Percentiles rank a stretch among this genome's conserved stretches.
These are phyloP conservation scores for Acanthamoeba healyi DNA, from an alignment of 208 protist genomes.

Conservation along the genomic window DNA sequence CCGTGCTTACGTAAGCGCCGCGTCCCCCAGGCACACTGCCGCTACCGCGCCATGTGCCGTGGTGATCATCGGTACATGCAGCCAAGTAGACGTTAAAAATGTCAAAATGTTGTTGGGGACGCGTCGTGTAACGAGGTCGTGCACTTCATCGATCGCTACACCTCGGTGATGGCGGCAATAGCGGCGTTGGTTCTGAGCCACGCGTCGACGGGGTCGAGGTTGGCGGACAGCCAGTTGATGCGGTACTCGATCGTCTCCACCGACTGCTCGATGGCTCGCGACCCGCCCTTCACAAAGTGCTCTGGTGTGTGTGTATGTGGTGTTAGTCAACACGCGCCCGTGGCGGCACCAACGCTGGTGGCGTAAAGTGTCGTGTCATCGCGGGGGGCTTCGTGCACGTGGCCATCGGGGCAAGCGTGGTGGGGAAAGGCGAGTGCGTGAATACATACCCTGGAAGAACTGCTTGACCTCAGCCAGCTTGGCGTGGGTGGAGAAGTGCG, in stretches of 20 bases:
- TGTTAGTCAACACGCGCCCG: too few species aligned
- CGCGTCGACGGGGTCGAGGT: not conserved
- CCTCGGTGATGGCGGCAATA: not conserved
- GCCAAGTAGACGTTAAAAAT: too few species aligned
- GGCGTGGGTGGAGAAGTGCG: conserved; percentile 27
- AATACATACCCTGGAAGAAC: conserved; percentile 57
- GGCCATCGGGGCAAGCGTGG: too few species aligned
- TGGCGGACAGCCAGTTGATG: conserved; percentile 11
- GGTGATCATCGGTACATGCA: too few species aligned
- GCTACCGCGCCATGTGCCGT: too few species aligned
- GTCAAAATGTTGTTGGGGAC: not conserved
- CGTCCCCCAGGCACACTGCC: too few species aligned
- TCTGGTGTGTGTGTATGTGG: not conserved
- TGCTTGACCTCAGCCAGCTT: conserved; percentile 46
- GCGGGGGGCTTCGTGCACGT: too few species aligned
- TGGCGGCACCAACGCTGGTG: too few species aligned
- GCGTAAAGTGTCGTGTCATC: too few species aligned
- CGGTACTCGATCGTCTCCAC: conserved; percentile 69
- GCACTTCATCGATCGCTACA: too few species aligned
- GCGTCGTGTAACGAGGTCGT: not conserved
- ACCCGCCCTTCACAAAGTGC: conserved; percentile 55
- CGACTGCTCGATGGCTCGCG: conserved; percentile 71
- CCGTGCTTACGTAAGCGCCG: too few species aligned
- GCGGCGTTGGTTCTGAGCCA: not conserved
- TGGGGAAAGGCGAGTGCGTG: too few species aligned